Conservation (phyloP, 345 rosid genomes). For the Moricandia arvensis region DNA sequence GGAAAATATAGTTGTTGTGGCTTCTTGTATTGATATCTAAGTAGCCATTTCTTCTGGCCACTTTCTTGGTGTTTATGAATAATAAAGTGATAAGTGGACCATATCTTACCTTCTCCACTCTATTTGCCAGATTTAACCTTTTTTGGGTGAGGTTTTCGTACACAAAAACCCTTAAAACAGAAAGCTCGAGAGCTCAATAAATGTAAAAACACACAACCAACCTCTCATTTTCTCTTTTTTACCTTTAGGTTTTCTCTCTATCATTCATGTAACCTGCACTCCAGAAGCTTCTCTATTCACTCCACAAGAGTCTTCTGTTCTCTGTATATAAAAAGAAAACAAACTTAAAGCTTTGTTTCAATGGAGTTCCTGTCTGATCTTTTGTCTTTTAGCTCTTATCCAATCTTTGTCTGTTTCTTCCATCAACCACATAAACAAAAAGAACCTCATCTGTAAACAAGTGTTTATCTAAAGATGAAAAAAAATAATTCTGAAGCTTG, state of each 20-base stretch:
- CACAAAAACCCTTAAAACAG: conserved; percentile 14
- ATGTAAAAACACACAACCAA: conserved; percentile 16
- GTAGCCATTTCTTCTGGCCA: conserved; percentile 14
- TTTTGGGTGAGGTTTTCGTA: not conserved
- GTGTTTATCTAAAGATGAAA: conserved; percentile 25
- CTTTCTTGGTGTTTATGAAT: conserved; percentile 25
- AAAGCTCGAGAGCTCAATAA: conserved; percentile 18
- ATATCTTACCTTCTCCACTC: conserved; percentile 30
- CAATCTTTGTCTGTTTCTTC: conserved; percentile 34
- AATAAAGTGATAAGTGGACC: conserved; percentile 31
- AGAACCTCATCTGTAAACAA: conserved; percentile 30
- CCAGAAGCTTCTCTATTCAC: conserved; percentile 6
- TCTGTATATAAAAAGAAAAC: not conserved
- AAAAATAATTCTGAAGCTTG: conserved; percentile 7
- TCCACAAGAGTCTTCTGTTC: conserved; percentile 20
- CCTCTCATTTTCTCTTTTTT: conserved; percentile 15
- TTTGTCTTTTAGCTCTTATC: conserved; percentile 24
- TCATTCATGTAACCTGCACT: conserved; percentile 9
- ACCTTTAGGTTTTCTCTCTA: conserved; percentile 7
- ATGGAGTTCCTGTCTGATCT: conserved; percentile 26
- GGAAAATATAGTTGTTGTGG: conserved; percentile 26
- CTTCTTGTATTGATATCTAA: conserved; percentile 17
- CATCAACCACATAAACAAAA: conserved; percentile 39
- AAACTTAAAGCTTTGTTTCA: conserved; percentile 22
- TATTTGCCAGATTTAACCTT: conserved; percentile 12